These are phyloP conservation scores for Chlamydomonas reinhardtii DNA, from an alignment of 163 green algal species.

Conservation along the genomic window DNA sequence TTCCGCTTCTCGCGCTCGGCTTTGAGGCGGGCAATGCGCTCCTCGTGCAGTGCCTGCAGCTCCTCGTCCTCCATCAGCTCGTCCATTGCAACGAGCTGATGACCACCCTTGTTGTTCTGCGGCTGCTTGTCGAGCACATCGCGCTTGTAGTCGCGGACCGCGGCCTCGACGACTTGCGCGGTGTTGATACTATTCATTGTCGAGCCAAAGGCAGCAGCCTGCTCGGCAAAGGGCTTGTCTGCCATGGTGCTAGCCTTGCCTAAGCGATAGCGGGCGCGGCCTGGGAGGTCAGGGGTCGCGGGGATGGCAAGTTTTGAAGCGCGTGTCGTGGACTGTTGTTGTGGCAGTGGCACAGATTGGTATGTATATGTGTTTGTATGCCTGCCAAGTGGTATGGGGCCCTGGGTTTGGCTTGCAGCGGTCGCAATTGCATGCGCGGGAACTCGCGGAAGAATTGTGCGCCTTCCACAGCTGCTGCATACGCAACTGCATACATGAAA, in stretches of 20 bases:
- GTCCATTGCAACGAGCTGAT: constrained; percentile 77
- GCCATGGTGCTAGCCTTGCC: background rate
- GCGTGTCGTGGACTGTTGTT: too few relatives aligned
- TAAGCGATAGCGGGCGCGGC: too few relatives aligned
- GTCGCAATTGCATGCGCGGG: too few relatives aligned
- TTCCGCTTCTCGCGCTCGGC: constrained; percentile 85
- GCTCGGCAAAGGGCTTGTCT: constrained; percentile 32
- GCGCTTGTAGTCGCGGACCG: constrained; percentile 89
- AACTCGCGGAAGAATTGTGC: too few relatives aligned
- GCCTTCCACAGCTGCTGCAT: too few relatives aligned
- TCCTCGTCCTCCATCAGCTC: constrained; percentile 86
- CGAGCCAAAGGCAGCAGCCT: constrained; percentile 34
- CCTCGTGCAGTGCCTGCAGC: constrained; percentile 90
- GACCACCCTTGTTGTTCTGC: background rate
- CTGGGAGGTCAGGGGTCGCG: too few relatives aligned
- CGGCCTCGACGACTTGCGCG: constrained; percentile 67
- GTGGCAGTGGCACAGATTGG: too few relatives aligned
- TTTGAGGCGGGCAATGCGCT: constrained; percentile 86
- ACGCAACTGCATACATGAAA: too few relatives aligned
- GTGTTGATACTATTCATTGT: constrained; percentile 44
- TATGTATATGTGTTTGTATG: too few relatives aligned
- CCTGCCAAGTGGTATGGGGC: too few relatives aligned
- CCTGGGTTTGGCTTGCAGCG: too few relatives aligned
- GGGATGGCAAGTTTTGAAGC: too few relatives aligned
- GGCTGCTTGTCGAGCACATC: constrained; percentile 47